A percentile compares a stretch with the other conserved stretches of the same genome.
phyloP scores from a whole-genome alignment of 2,329 filamentous ascomycete genomes.

The Diplocarpon rosae region DNA sequence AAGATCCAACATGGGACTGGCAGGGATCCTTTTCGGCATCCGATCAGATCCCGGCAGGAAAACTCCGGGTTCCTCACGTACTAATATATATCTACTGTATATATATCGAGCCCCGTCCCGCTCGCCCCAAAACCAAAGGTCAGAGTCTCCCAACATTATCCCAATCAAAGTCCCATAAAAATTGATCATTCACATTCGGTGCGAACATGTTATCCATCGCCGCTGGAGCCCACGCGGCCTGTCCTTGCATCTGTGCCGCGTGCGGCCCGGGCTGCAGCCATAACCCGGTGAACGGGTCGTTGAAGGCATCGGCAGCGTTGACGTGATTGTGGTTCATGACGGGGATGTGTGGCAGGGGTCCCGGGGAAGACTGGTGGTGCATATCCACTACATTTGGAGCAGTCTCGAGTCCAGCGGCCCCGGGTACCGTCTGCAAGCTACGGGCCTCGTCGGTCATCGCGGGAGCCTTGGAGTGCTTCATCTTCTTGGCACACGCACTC shows the following conservation, averaged over 20 bases:
- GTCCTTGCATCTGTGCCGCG: neutral
- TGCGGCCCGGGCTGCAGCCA: neutral
- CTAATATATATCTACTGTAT: no score
- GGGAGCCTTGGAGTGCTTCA: neutral
- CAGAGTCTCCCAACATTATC: slow-evolving; percentile 1
- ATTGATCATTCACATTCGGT: neutral
- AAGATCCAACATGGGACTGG: no score
- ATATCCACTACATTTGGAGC: neutral
- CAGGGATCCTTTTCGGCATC: no score
- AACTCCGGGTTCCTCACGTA: no score
- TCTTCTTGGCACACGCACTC: slow-evolving; percentile 3
- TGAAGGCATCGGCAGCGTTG: neutral
- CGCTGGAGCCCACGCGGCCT: neutral
- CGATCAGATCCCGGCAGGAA: no score
- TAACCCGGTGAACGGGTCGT: slow-evolving; percentile 1
- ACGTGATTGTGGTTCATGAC: neutral
- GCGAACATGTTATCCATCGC: slow-evolving; percentile 3
- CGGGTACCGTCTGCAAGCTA: neutral
- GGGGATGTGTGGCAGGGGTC: neutral
- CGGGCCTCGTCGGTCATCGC: neutral
- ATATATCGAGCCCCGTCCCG: no score
- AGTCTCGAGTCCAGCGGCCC: neutral
- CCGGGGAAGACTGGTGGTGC: neutral
- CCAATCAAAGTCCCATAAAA: slow-evolving; percentile 5
- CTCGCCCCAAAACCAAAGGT: no score